Evolutionary conservation across 1,284 basidiomycete species (phyloP), one percentile per base, ranked within the genome.

Genomic region (Vanrija sp.): DNA sequence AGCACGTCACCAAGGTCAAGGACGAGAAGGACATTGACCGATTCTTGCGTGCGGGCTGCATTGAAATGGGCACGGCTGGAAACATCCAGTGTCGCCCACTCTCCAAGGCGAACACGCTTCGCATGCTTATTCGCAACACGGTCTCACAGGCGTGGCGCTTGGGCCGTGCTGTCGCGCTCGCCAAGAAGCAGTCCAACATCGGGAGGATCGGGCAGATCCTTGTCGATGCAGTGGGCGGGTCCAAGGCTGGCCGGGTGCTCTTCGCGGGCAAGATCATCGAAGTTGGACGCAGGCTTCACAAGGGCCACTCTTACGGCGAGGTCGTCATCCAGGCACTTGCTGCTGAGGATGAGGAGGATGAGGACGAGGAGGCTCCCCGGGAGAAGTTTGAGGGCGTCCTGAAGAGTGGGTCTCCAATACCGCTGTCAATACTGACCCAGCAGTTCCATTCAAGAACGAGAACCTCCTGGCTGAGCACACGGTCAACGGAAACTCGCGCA

Each of bases 401-500:
- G 40, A 47, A 43, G 38, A 38, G 34, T 34, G 34, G 34, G 34
- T 34, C 5, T 14, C 5, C 4, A 14, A 3, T 2, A 1, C 1
- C 10, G 7, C 34, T 14, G 34, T 12, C 3, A 3, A 8, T 26
- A 3, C 23, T 26, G 19, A 21, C 51, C 43, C 74, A 52, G 81
- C 34, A 34, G 34, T 83, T 46, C 81, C 82, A 3, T 83, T 84
- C 74, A 82, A 83, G 65, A 84, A 84, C 63, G 82, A 84, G 65
- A 83, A 84, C 63, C 66, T 83, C 3, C 78, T 77, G 52, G 80
- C 78, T 9, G 79, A 81, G 57, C 76, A 79, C 51, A 73, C 73
- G 23, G 71, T 75, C 1, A 70, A 67, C 63, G 65, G 38, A 16
- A 23, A 49, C 16, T 23, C 49, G 38, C 34, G 9, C 14, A 14